These are phyloP conservation scores for Mycena floridula DNA, from an alignment of 768 basidiomycete species.

Conservation along the genomic window DNA sequence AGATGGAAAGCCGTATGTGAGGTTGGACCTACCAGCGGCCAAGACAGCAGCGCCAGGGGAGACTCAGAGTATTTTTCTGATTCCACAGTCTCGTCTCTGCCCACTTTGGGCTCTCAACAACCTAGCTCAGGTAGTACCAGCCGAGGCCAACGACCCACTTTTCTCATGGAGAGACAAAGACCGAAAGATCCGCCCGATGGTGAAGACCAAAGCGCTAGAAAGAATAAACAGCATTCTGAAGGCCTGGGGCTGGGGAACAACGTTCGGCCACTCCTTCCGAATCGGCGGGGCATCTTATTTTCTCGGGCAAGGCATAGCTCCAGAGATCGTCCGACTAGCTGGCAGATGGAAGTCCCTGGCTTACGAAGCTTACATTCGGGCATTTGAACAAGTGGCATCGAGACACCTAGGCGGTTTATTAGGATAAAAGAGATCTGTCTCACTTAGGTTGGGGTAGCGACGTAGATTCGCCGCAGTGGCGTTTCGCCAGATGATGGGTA, in stretches of 20 bases:
- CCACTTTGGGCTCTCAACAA: constrained; percentile 25
- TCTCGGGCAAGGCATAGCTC: constrained; percentile 12
- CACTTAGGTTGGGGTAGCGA: too few species aligned
- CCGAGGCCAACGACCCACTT: background rate
- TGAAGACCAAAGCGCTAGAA: constrained; percentile 8
- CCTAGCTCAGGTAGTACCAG: constrained; percentile 12
- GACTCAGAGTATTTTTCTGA: constrained; percentile 22
- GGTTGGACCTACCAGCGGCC: constrained; percentile 24
- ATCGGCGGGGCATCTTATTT: constrained; percentile 22
- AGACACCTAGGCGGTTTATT: constrained; percentile 13
- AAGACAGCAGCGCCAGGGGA: constrained; percentile 31
- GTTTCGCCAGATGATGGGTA: too few species aligned
- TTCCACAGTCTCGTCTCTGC: constrained; percentile 16
- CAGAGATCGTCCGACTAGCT: constrained; percentile 15
- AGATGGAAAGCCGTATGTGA: constrained; percentile 19
- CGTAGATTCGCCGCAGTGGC: too few species aligned
- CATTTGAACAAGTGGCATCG: constrained; percentile 16
- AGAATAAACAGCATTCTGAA: constrained; percentile 12
- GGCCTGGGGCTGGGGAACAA: constrained; percentile 11
- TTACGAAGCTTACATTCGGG: constrained; percentile 18
- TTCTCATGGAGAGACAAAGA: constrained; percentile 1
- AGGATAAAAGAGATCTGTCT: too few species aligned
- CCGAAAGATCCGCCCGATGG: constrained; percentile 9
- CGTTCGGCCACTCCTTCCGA: constrained; percentile 24
- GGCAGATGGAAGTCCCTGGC: constrained; percentile 22